phyloP scores from a whole-genome alignment of 371 early-diverging fungal genomes.

The Mucor circinelloides region DNA sequence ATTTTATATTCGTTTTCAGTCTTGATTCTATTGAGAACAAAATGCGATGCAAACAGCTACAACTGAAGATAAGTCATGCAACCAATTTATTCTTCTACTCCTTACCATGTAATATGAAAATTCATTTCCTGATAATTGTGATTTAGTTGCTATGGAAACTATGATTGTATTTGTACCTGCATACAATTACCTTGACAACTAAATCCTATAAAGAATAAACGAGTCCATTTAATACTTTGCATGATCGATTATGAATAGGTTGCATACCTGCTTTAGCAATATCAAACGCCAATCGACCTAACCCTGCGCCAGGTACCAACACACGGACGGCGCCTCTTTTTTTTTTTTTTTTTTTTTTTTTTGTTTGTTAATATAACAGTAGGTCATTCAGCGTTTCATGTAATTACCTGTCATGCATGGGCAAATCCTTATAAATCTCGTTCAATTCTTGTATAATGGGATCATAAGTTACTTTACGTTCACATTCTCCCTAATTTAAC shows the following conservation, averaged over 20 bases:
- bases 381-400: slow-evolving; percentile 4
- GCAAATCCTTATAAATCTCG: slow-evolving; percentile 45
- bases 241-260: not conserved
- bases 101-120: slow-evolving; percentile 77
- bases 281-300: slow-evolving; percentile 88
- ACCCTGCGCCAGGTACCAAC: slow-evolving; percentile 90
- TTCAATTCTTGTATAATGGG: slow-evolving; percentile 81
- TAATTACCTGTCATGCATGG: slow-evolving; percentile 47
- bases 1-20: slow-evolving; percentile 63
- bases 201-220: slow-evolving; percentile 54
- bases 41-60: slow-evolving; percentile 84
- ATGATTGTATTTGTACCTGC: not conserved
- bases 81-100: not conserved
- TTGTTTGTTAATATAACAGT: not conserved
- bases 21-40: slow-evolving; percentile 74
- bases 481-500: slow-evolving; percentile 63
- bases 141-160: not conserved
- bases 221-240: not conserved
- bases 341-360: not conserved
- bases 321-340: slow-evolving; percentile 62
- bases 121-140: slow-evolving; percentile 61
- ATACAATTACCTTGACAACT: slow-evolving; percentile 71
- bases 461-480: slow-evolving; percentile 79
- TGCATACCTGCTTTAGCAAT: slow-evolving; percentile 66
- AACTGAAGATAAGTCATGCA: not conserved